A percentile compares a stretch with the other conserved stretches of the same genome.
Conservation (phyloP, 2,329 filamentous ascomycete species). For the Fusarium dimerum region DNA sequence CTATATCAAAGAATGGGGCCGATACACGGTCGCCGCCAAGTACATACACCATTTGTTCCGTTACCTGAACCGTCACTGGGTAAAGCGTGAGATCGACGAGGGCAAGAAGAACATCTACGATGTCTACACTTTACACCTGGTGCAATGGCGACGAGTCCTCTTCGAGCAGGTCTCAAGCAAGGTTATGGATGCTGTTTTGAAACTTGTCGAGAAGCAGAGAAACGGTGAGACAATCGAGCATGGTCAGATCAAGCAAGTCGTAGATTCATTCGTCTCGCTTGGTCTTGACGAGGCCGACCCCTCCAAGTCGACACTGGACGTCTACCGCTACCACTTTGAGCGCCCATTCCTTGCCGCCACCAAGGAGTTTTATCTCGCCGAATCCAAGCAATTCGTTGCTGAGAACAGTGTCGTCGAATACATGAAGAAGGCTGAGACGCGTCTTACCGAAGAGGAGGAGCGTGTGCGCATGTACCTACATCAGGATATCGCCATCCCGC, state of each 20-base stretch:
- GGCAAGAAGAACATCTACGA: conserved; percentile 98
- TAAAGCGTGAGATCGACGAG: conserved; percentile 97
- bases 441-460: conserved; percentile 90
- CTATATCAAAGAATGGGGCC: conserved; percentile 95
- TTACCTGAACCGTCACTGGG: conserved; percentile 98
- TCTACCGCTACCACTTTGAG: conserved; percentile 92
- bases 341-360: conserved; percentile 87
- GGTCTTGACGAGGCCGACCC: conserved; percentile 92
- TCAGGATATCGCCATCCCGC: conserved; percentile 77
- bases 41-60: conserved; percentile 97
- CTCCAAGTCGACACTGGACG: conserved; percentile 91
- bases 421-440: conserved; percentile 97
- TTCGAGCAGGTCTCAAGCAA: conserved; percentile 81
- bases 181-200: conserved; percentile 93
- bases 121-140: conserved; percentile 94
- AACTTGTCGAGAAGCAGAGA: conserved; percentile 94
- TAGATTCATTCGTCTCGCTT: conserved; percentile 93
- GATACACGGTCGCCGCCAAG: conserved; percentile 93
- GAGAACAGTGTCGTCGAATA: conserved; percentile 99
- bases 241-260: conserved; percentile 93
- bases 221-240: conserved; percentile 98
- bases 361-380: conserved; percentile 80
- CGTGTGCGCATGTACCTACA: conserved; percentile 91
- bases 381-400: conserved; percentile 91
- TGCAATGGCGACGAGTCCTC: conserved; percentile 91